Conservation (phyloP, 305 asterid genomes). For the Galium porrigens region DNA sequence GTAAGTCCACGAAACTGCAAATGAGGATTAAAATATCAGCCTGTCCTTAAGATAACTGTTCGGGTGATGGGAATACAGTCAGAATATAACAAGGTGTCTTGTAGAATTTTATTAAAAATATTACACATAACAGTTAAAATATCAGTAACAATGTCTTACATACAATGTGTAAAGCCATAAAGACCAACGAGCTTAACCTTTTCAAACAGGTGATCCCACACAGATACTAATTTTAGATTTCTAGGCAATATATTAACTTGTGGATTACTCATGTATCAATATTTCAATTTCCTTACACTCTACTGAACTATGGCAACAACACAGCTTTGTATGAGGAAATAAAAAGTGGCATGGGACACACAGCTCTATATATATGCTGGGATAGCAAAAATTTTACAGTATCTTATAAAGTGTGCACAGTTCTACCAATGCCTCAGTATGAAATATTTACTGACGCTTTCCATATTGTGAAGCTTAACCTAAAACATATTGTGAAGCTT, state of each 20-base stretch:
- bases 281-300: background rate
- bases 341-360: background rate
- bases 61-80: background rate
- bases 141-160: background rate
- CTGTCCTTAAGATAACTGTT: background rate
- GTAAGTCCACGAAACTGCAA: constrained; percentile 37
- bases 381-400: background rate
- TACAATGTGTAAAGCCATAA: constrained; percentile 1
- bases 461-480: background rate
- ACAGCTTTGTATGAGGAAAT: background rate
- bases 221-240: background rate
- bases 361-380: background rate
- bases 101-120: background rate
- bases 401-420: background rate
- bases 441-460: background rate
- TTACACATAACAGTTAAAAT: background rate
- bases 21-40: constrained; percentile 5
- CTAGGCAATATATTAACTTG: constrained; percentile 1
- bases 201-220: background rate
- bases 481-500: background rate
- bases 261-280: background rate
- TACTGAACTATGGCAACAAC: background rate
- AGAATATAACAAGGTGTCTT: background rate
- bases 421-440: background rate
- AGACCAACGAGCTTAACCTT: background rate